Base-by-base conservation (phyloP, 768 basidiomycete species). In the Podaxis sp. region DNA sequence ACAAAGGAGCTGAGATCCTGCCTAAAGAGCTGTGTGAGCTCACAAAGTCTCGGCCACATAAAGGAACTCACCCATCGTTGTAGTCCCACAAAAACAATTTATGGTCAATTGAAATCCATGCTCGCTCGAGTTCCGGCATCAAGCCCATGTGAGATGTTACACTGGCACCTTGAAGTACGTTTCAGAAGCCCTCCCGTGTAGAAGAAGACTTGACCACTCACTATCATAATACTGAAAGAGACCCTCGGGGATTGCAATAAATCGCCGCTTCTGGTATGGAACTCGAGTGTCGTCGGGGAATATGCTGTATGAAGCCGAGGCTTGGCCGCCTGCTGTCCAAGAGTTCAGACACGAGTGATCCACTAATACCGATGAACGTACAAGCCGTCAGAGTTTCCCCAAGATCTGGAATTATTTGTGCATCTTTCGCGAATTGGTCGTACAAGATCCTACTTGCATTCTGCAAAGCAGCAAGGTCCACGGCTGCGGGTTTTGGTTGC, bases 61-160 rank as follows among this genome's bases (percentile, higher is more conserved):
- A 13, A 40, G 32, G 10, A 38, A 77, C 89, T 59, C 65, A 96
- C 95, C 94, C 93, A 66, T 96, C 91, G 37, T 87, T 77, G 71
- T 97, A 99, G 73, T 99, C 94, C 97, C 97, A 98, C 23, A 99
- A 77, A 68, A 97, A 92, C 36, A 99, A 79, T 67, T 93, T 92
- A 72, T 95, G 88, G 75, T 98, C 94, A 61, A 96, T 90, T 9
- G 93, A 90, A 64, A 98, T 90, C 94, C 95, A 99, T 0, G 91
- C 95, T 50, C 94, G 84, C 66, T 96, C 93, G 63, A 98, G 91
- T 67, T 95, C 91, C 25, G 94, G 88, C 70, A 98, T 83, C 56
- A 99, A 74, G 9, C 95, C 95, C 89, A 97, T 90, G 68, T 91
- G 88, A 16, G 90, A 86, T 25, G 84, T 84, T 57, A 89, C 83